phyloP scores from a whole-genome alignment of 2,329 filamentous ascomycete species.

The Ramularia collo-cygni region DNA sequence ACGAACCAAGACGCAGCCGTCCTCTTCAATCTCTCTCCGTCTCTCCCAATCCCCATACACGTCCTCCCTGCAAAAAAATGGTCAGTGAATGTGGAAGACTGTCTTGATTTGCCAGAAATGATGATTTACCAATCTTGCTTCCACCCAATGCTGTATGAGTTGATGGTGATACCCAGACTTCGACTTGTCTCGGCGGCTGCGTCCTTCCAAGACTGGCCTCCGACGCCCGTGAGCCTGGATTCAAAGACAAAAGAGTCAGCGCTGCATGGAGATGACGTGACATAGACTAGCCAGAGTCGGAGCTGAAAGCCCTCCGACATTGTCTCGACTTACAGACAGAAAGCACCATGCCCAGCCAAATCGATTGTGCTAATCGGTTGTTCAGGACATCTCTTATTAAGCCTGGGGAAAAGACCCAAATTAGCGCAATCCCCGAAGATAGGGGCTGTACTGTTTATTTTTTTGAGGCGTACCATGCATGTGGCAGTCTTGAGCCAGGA shows the following conservation, averaged over 20 bases:
- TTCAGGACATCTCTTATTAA: conserved; percentile 43
- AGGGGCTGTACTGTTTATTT: no score
- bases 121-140: conserved; percentile 43
- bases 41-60: conserved; percentile 55
- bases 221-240: conserved; percentile 40
- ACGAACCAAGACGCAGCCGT: conserved; percentile 51
- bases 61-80: conserved; percentile 38
- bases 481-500: conserved; percentile 54
- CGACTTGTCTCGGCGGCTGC: conserved; percentile 39
- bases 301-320: no score
- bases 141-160: conserved; percentile 49
- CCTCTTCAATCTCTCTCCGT: conserved; percentile 49
- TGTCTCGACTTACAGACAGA: conserved; percentile 29
- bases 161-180: conserved; percentile 42
- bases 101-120: no score
- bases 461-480: conserved; percentile 41
- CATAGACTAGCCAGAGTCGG: no score
- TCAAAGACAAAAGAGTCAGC: no score
- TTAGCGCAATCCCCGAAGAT: no score
- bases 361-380: conserved; percentile 51
- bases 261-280: no score
- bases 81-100: no score
- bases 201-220: conserved; percentile 48
- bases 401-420: conserved; percentile 28
- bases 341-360: conserved; percentile 50